A percentile compares a stretch with the other conserved stretches of the same genome.
These are phyloP conservation scores for Aspergillus versicolor DNA, from an alignment of 2,329 filamentous ascomycete genomes.

Conservation along the genomic window DNA sequence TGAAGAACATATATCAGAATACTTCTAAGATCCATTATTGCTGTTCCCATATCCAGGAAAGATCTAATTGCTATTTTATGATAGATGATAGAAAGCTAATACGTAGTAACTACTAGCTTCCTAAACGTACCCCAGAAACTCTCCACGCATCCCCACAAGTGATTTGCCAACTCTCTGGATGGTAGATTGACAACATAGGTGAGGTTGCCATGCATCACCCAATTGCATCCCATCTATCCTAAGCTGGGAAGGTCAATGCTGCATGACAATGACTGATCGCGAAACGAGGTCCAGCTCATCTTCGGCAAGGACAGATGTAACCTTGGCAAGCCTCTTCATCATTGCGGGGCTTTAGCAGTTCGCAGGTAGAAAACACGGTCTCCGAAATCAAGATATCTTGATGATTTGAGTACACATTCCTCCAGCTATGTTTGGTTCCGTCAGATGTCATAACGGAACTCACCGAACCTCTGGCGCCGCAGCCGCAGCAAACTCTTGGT, in stretches of 20 bases:
- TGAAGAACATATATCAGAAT: no score
- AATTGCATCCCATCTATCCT: not conserved
- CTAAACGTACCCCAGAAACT: not conserved
- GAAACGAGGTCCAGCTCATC: not conserved
- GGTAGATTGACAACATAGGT: not conserved
- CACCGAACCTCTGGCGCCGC: slow-evolving; percentile 35
- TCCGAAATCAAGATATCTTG: not conserved
- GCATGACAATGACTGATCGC: not conserved
- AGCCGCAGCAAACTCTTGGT: slow-evolving; percentile 34
- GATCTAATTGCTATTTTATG: not conserved
- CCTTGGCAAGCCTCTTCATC: not conserved
- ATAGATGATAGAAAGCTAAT: not conserved
- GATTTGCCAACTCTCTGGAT: not conserved
- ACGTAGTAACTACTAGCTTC: not conserved
- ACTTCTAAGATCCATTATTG: no score
- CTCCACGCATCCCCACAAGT: slow-evolving; percentile 4
- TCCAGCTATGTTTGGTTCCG: not conserved
- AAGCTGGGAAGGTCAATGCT: not conserved
- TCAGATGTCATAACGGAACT: slow-evolving; percentile 1
- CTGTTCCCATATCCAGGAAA: not conserved
- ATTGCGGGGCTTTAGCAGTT: not conserved
- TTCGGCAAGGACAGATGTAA: not conserved
- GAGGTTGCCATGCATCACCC: not conserved
- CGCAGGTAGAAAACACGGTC: not conserved
- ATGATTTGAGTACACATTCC: not conserved